Evolutionary conservation across 2,329 filamentous ascomycete genomes (phyloP).

Genomic region (Penicillium expansum): DNA sequence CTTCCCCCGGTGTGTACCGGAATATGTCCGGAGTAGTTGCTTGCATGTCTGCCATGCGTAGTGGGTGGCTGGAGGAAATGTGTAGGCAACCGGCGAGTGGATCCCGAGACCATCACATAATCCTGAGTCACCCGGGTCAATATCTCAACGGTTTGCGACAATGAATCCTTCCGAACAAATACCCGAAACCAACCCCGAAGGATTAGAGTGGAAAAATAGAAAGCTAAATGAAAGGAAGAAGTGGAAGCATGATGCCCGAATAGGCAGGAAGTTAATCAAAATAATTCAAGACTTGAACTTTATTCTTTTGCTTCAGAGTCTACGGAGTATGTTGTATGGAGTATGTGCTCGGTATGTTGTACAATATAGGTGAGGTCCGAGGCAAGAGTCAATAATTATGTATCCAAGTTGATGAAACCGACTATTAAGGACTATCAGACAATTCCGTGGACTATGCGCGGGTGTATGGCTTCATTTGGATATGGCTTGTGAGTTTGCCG

Average conservation of each 20-base stretch:
- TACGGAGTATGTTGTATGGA: not conserved
- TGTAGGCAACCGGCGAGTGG: not conserved
- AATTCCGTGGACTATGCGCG: slow-evolving; percentile 2
- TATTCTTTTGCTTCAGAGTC: not conserved
- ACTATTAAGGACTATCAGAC: slow-evolving; percentile 4
- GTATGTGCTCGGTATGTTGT: not conserved
- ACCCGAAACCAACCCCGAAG: not conserved
- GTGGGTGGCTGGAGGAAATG: not conserved
- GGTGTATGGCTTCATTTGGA: slow-evolving; percentile 4
- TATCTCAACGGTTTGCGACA: slow-evolving; percentile 1
- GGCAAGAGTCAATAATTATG: not conserved
- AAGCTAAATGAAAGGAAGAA: slow-evolving; percentile 1
- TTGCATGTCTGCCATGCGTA: not conserved
- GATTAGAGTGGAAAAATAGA: not conserved
- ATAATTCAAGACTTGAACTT: slow-evolving; percentile 4
- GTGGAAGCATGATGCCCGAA: slow-evolving; percentile 2
- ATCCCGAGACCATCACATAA: not conserved
- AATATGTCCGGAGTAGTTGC: not conserved
- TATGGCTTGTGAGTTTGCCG: not conserved
- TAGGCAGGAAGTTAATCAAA: slow-evolving; percentile 18
- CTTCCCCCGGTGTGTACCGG: not conserved
- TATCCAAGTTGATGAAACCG: not conserved
- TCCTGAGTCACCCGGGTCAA: not conserved
- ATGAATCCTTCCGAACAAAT: too few species aligned
- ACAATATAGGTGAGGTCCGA: not conserved